A percentile compares a stretch with the other conserved stretches of the same genome.
Evolutionary conservation across 176 grass and related monocot genomes (phyloP).

Genomic region (Tillandsia fasciculata): DNA sequence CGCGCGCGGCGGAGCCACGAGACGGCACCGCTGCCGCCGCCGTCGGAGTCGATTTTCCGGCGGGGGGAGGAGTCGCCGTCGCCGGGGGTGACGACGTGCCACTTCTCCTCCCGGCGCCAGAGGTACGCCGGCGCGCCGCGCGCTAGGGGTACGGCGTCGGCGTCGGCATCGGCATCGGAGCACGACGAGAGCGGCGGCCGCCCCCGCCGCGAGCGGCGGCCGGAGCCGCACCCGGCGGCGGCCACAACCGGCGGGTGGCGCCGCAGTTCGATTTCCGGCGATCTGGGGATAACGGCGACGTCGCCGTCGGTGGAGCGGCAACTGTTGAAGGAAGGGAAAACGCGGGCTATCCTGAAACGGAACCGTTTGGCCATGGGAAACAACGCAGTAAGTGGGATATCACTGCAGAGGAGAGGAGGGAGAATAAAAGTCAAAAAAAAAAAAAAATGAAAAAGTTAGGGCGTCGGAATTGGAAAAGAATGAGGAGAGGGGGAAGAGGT

Average conservation of each 20-base stretch:
- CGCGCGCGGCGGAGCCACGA: background rate
- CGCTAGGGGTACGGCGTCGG: conserved; percentile 13
- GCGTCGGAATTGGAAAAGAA: background rate
- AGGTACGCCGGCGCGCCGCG: conserved; percentile 40
- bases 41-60: conserved; percentile 19
- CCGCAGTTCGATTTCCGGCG: background rate
- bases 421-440: background rate
- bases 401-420: background rate
- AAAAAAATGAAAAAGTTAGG: background rate
- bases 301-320: conserved; percentile 40
- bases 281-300: conserved; percentile 18
- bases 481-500: background rate
- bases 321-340: conserved; percentile 44
- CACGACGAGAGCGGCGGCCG: background rate
- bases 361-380: conserved; percentile 55
- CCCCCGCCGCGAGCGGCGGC: conserved; percentile 7
- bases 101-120: conserved; percentile 69
- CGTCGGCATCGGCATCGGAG: conserved; percentile 5
- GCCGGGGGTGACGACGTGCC: conserved; percentile 31
- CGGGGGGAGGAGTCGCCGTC: conserved; percentile 15
- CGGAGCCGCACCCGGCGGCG: conserved; percentile 16
- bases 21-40: background rate
- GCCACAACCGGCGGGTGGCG: background rate
- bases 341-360: conserved; percentile 25
- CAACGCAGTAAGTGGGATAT: background rate